Evolutionary conservation across 2,329 filamentous ascomycete species (phyloP).

Genomic region (Thielaviopsis musarum): DNA sequence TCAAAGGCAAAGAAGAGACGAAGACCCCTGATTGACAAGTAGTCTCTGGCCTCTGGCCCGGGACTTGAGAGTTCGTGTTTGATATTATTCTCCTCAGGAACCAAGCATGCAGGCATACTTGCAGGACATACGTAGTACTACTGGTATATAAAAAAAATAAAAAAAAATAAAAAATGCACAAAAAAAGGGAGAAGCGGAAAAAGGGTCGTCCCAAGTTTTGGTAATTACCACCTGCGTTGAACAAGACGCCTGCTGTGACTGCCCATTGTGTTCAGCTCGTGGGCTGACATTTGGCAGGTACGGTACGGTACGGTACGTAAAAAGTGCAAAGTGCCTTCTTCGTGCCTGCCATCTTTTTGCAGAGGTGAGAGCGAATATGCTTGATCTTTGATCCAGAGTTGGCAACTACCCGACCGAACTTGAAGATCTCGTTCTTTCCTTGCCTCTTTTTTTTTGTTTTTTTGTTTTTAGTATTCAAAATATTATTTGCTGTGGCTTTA

Average conservation of each 20-base stretch:
- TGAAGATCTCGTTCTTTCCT: too few relatives aligned
- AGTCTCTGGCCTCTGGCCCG: background rate
- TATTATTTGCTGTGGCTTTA: too few relatives aligned
- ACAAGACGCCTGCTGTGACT: background rate
- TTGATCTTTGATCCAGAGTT: too few relatives aligned
- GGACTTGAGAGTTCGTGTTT: too few relatives aligned
- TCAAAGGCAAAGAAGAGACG: background rate
- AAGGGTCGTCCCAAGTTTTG: background rate
- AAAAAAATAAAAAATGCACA: too few relatives aligned
- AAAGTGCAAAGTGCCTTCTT: background rate
- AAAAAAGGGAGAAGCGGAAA: background rate
- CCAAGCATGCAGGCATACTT: background rate
- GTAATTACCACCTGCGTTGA: background rate
- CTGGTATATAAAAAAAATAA: too few relatives aligned
- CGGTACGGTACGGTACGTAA: background rate
- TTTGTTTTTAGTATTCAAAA: too few relatives aligned
- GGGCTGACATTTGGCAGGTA: background rate
- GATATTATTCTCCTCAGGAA: background rate
- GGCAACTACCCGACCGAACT: too few relatives aligned
- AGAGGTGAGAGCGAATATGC: too few relatives aligned
- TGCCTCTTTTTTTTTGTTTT: too few relatives aligned
- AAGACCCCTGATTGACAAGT: background rate
- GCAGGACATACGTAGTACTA: too few relatives aligned
- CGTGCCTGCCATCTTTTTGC: too few relatives aligned
- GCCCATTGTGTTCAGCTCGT: background rate